Evolutionary conservation across 1,284 basidiomycete genomes (phyloP).

Genomic region (Malassezia globosa): DNA sequence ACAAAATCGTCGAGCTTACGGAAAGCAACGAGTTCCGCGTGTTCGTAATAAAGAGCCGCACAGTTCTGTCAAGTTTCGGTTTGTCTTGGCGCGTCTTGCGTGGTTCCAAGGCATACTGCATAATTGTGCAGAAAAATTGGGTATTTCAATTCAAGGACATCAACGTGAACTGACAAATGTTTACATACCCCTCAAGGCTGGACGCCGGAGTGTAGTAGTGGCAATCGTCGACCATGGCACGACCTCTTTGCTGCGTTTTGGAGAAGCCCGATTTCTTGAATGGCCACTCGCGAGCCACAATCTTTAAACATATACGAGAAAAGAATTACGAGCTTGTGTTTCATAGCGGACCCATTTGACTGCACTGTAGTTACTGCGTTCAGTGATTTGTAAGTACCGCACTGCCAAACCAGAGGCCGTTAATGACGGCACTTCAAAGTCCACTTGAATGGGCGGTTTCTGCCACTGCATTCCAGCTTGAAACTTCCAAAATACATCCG

Average conservation of each 20-base stretch:
- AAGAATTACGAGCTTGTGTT: slow-evolving; percentile 30
- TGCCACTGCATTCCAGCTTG: slow-evolving; percentile 84
- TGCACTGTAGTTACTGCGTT: slow-evolving; percentile 75
- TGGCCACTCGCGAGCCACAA: slow-evolving; percentile 10
- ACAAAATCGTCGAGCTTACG: slow-evolving; percentile 29
- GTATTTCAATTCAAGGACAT: slow-evolving; percentile 9
- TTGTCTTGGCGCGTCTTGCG: slow-evolving; percentile 6
- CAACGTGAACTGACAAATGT: slow-evolving; percentile 26
- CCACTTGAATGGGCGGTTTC: slow-evolving; percentile 88
- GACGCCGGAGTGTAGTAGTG: slow-evolving; percentile 71
- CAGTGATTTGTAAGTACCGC: slow-evolving; percentile 93
- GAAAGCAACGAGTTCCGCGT: slow-evolving; percentile 17
- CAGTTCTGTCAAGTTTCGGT: slow-evolving; percentile 13
- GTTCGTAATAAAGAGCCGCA: slow-evolving; percentile 5
- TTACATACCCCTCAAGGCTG: slow-evolving; percentile 58
- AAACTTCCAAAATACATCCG: slow-evolving; percentile 68
- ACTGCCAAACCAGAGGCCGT: slow-evolving; percentile 90
- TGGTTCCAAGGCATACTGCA: not conserved
- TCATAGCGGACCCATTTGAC: slow-evolving; percentile 48
- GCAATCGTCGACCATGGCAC: slow-evolving; percentile 82
- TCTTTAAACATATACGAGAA: slow-evolving; percentile 32
- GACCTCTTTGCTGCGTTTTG: slow-evolving; percentile 77
- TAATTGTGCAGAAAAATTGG: not conserved
- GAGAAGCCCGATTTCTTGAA: slow-evolving; percentile 65
- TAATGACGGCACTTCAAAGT: slow-evolving; percentile 98